Evolutionary conservation across 257 asterid genomes (phyloP), one percentile per base, ranked within the genome.

Genomic region (Nicotiana tomentosiformis): DNA sequence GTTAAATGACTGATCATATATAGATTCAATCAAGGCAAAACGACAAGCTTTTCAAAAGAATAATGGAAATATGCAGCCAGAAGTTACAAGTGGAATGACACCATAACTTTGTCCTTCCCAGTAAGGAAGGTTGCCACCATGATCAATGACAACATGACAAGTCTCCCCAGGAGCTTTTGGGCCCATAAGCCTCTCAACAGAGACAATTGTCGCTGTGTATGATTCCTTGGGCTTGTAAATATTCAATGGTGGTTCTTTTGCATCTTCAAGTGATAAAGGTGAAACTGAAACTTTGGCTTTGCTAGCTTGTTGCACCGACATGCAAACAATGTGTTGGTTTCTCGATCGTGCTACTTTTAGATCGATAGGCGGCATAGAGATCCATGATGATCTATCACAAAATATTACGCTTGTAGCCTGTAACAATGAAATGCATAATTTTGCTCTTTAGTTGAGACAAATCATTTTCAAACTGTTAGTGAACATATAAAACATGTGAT

Each of bases 71-170:
- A 77, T 69, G 58, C 70, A 82, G 23, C 58, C 33, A 57, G 33
- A 70, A 87, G 98, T 87, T 89, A 94, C 99, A 43, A 98, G 97
- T 61, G 98, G 98, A 84, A 94, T 89, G 80, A 94, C 87, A 79
- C 99, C 99, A 60, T 96, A 96, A 83, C 98, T 96, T 83, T 96
- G 98, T 83, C 98, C 99, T 90, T 96, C 99, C 99, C 98, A 93
- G 85, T 94, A 96, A 29, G 99, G 98, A 84, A 96, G 89, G 23
- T 96, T 91, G 85, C 98, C 97, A 20, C 86, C 98, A 86, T 96
- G 98, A 83, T 96, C 94, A 82, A 96, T 96, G 82, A 96, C 97
- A 86, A 96, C 85, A 89, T 96, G 99, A 83, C 95, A 93, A 20
- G 98, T 94, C 87, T 96, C 98, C 81, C 99, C 99, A 4, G 99